A percentile compares a stretch with the other conserved stretches of the same genome.
phyloP scores from a whole-genome alignment of 2,329 filamentous ascomycete genomes.

The Hypomyces rosellus region DNA sequence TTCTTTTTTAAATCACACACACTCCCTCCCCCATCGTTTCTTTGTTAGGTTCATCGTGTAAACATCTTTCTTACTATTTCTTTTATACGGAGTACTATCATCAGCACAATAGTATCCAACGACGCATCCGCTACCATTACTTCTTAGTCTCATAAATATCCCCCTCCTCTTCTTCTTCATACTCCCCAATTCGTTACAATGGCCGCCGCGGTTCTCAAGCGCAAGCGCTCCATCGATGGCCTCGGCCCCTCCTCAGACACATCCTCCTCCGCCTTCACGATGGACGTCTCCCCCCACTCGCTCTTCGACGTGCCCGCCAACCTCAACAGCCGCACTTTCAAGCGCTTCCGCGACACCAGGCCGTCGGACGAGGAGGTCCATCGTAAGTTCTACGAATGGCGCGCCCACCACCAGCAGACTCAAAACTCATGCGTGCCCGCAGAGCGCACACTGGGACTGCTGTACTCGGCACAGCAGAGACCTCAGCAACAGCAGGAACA shows the following conservation, averaged over 20 bases:
- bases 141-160: too few species aligned
- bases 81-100: too few species aligned
- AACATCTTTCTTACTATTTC: too few species aligned
- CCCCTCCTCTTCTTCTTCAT: too few species aligned
- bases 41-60: too few species aligned
- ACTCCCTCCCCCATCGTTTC: too few species aligned
- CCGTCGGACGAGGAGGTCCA: slow-evolving; percentile 51
- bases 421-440: slow-evolving; percentile 14
- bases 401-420: slow-evolving; percentile 12
- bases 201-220: slow-evolving; percentile 47
- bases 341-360: slow-evolving; percentile 53
- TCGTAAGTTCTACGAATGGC: slow-evolving; percentile 36
- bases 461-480: slow-evolving; percentile 49
- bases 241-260: slow-evolving; percentile 41
- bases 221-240: slow-evolving; percentile 57
- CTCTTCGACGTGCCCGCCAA: slow-evolving; percentile 32
- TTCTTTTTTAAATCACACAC: too few species aligned
- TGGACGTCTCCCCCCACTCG: slow-evolving; percentile 25
- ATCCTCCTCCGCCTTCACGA: slow-evolving; percentile 24
- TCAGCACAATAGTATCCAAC: too few species aligned
- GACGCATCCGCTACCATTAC: too few species aligned
- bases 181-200: too few species aligned
- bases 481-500: slow-evolving; percentile 12
- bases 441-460: slow-evolving; percentile 53
- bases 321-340: slow-evolving; percentile 52